Conservation (phyloP, 768 basidiomycete genomes). For the Gyrodon lividus region DNA sequence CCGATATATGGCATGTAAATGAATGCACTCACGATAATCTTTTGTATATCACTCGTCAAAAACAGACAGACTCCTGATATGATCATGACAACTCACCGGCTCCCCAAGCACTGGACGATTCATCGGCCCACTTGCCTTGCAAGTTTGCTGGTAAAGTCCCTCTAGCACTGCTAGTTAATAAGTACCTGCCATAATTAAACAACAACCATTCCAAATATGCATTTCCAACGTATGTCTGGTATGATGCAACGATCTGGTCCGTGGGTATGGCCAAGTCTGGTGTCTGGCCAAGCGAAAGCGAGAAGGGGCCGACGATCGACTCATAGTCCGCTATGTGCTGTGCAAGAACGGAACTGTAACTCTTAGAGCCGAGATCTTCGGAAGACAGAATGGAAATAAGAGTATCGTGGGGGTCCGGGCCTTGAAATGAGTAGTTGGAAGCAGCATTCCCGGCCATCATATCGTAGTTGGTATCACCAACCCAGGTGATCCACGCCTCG, state of each 20-base stretch:
- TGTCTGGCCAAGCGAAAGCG: slow-evolving; percentile 57
- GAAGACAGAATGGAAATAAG: slow-evolving; percentile 41
- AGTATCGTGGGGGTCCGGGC: slow-evolving; percentile 54
- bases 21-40: slow-evolving; percentile 48
- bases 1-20: not conserved
- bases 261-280: slow-evolving; percentile 55
- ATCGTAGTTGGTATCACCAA: slow-evolving; percentile 70
- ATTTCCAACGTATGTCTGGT: slow-evolving; percentile 54
- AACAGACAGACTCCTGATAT: not conserved
- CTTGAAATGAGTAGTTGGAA: slow-evolving; percentile 60
- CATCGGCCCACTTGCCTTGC: slow-evolving; percentile 72
- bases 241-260: slow-evolving; percentile 52
- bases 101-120: slow-evolving; percentile 54
- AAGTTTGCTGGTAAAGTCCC: slow-evolving; percentile 68
- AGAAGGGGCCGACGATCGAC: slow-evolving; percentile 45
- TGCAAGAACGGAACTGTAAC: slow-evolving; percentile 41
- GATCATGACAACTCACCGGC: slow-evolving; percentile 44
- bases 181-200: slow-evolving; percentile 72
- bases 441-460: slow-evolving; percentile 58
- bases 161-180: slow-evolving; percentile 60
- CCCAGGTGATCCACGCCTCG: slow-evolving; percentile 69
- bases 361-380: slow-evolving; percentile 15
- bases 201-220: slow-evolving; percentile 70
- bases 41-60: not conserved
- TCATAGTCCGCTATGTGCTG: slow-evolving; percentile 54